Conservation (phyloP, 345 rosid species). For the Cardamine occulta region DNA sequence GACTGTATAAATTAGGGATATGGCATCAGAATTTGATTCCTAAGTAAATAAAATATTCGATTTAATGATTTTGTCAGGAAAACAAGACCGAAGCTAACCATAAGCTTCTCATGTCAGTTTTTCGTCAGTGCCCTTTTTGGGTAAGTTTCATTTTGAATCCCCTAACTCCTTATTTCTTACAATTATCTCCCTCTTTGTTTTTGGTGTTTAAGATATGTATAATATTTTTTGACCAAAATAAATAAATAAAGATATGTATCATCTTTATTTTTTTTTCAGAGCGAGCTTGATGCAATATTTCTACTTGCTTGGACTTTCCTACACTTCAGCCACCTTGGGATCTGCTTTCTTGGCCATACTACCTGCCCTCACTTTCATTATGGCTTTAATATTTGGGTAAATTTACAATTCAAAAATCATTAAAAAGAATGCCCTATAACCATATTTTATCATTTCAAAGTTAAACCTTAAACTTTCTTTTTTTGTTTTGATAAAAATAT, state of each 20-base stretch:
- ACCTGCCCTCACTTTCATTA: slow-evolving; percentile 61
- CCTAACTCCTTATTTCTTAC: not conserved
- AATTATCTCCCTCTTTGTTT: not conserved
- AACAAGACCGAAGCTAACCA: slow-evolving; percentile 69
- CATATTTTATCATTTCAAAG: slow-evolving; percentile 3
- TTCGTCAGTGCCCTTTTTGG: slow-evolving; percentile 74
- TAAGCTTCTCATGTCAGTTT: slow-evolving; percentile 51
- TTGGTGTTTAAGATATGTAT: not conserved
- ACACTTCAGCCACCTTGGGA: slow-evolving; percentile 64
- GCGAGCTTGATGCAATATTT: slow-evolving; percentile 65
- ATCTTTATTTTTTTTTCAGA: slow-evolving; percentile 43
- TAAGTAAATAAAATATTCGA: not conserved
- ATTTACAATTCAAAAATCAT: not conserved
- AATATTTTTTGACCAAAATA: too few species aligned
- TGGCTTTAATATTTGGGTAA: slow-evolving; percentile 72
- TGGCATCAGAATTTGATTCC: not conserved
- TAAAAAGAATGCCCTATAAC: not conserved
- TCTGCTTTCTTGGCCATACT: slow-evolving; percentile 65
- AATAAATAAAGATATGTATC: too few species aligned
- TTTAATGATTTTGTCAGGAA: slow-evolving; percentile 48
- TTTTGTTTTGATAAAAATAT: not conserved
- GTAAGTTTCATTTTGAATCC: slow-evolving; percentile 38
- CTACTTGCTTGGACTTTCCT: slow-evolving; percentile 65
- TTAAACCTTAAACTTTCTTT: not conserved
- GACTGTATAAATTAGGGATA: not conserved